phyloP scores from a whole-genome alignment of 352 stramenopile species.

The Phytophthora nicotianae region DNA sequence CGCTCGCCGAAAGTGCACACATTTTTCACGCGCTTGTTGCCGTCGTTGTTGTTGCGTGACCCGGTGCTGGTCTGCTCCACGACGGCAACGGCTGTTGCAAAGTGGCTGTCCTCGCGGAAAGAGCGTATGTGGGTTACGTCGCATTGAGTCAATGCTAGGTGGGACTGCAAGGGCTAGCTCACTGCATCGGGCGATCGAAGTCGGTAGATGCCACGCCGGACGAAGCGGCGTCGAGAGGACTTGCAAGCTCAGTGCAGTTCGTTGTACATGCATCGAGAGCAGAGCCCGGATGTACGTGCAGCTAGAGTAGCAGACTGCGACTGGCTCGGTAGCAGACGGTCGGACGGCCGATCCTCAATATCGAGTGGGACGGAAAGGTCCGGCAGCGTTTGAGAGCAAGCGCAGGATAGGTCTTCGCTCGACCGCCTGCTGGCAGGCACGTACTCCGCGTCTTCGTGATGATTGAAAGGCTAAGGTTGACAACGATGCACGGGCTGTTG shows the following conservation, averaged over 20 bases:
- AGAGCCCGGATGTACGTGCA: neutral
- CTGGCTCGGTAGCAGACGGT: conserved; percentile 27
- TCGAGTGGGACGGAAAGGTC: conserved; percentile 31
- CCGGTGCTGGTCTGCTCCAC: conserved; percentile 23
- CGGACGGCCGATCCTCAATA: conserved; percentile 19
- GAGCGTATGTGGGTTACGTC: conserved; percentile 25
- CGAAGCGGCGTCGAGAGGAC: conserved; percentile 3
- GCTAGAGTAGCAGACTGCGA: conserved; percentile 15
- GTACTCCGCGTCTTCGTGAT: conserved; percentile 12
- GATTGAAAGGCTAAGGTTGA: neutral
- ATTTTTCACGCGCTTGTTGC: conserved; percentile 7
- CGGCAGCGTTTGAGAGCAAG: conserved; percentile 25
- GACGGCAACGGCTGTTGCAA: conserved; percentile 27
- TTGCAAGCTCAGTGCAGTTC: conserved; percentile 5
- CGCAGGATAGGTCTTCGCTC: conserved; percentile 23
- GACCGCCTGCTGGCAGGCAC: conserved; percentile 34
- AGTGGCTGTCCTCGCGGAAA: conserved; percentile 39
- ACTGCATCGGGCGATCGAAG: conserved; percentile 1
- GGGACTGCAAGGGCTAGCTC: neutral
- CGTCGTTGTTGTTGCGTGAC: conserved; percentile 6
- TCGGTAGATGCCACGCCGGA: conserved; percentile 12
- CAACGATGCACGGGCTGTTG: neutral
- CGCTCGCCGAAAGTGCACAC: conserved; percentile 11
- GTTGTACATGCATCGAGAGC: conserved; percentile 9
- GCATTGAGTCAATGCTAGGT: conserved; percentile 12